These are phyloP conservation scores for Calendula officinalis DNA, from an alignment of 129 eudicot genomes.

Conservation along the genomic window DNA sequence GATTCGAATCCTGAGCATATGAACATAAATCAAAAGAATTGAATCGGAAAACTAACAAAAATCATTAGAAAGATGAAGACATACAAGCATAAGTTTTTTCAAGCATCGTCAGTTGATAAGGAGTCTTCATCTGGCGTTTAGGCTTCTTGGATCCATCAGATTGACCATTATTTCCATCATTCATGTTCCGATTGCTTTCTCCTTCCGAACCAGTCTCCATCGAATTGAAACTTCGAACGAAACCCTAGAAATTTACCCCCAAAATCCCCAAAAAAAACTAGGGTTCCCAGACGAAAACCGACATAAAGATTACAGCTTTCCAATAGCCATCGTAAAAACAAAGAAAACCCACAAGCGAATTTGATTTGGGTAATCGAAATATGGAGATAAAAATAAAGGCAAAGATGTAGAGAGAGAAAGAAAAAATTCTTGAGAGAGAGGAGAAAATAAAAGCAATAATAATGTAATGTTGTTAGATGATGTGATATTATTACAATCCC, in stretches of 20 bases:
- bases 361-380: constrained; percentile 3
- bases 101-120: constrained; percentile 69
- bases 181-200: constrained; percentile 44
- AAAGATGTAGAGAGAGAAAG: constrained; percentile 39
- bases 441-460: constrained; percentile 28
- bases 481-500: constrained; percentile 30
- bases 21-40: constrained; percentile 7
- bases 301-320: constrained; percentile 21
- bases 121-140: constrained; percentile 95
- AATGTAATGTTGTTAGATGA: constrained; percentile 43
- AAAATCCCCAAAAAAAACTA: constrained; percentile 30
- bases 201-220: constrained; percentile 83
- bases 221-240: constrained; percentile 23
- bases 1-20: constrained; percentile 10
- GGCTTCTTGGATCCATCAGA: constrained; percentile 66
- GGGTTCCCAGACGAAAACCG: constrained; percentile 39
- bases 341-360: constrained; percentile 22
- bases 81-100: constrained; percentile 75
- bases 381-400: constrained; percentile 15
- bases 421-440: constrained; percentile 35
- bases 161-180: constrained; percentile 38
- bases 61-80: constrained; percentile 22
- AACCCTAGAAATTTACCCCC: constrained; percentile 34
- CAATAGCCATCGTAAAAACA: constrained; percentile 11
- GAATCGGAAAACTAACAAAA: neutral